phyloP scores from a whole-genome alignment of 768 basidiomycete genomes.

The Asterophora lycoperdoides region DNA sequence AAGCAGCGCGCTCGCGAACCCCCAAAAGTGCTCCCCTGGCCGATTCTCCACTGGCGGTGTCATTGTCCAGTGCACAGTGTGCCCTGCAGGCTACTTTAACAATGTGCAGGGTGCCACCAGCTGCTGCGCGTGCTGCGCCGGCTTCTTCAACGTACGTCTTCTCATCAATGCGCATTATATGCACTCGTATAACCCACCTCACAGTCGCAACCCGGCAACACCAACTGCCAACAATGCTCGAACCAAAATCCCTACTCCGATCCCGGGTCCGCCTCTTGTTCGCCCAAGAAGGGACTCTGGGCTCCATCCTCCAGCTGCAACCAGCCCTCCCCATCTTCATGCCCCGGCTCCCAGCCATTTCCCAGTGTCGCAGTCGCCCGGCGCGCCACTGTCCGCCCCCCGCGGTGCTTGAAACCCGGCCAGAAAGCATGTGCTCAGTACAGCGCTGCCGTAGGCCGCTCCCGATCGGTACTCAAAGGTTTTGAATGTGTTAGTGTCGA shows the following conservation, averaged over 20 bases:
- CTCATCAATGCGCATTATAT: constrained; percentile 5
- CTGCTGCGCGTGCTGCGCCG: constrained; percentile 25
- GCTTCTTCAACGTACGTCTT: constrained; percentile 21
- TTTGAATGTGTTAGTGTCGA: constrained; percentile 20
- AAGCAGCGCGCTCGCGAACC: constrained; percentile 13
- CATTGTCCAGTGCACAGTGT: constrained; percentile 15
- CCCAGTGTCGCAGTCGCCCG: constrained; percentile 6
- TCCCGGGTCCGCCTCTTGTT: constrained; percentile 17
- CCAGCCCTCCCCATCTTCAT: no score
- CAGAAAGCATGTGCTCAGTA: constrained; percentile 24
- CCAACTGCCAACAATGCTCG: constrained; percentile 15
- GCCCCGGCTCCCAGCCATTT: constrained; percentile 3
- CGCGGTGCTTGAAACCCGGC: constrained; percentile 15
- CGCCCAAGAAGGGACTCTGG: constrained; percentile 1
- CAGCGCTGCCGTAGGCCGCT: constrained; percentile 11
- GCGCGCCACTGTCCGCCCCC: constrained; percentile 11
- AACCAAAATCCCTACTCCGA: constrained; percentile 22
- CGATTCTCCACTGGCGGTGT: constrained; percentile 21
- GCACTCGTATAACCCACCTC: no score
- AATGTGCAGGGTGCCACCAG: constrained; percentile 21
- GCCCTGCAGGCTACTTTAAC: constrained; percentile 24
- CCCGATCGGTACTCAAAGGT: constrained; percentile 5
- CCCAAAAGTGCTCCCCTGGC: constrained; percentile 24
- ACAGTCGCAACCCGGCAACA: no score
- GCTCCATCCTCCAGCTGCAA: constrained; percentile 1